A percentile compares a stretch with the other conserved stretches of the same genome.
Evolutionary conservation across 768 basidiomycete genomes (phyloP).

Genomic region (Clitopilus hobsonii): DNA sequence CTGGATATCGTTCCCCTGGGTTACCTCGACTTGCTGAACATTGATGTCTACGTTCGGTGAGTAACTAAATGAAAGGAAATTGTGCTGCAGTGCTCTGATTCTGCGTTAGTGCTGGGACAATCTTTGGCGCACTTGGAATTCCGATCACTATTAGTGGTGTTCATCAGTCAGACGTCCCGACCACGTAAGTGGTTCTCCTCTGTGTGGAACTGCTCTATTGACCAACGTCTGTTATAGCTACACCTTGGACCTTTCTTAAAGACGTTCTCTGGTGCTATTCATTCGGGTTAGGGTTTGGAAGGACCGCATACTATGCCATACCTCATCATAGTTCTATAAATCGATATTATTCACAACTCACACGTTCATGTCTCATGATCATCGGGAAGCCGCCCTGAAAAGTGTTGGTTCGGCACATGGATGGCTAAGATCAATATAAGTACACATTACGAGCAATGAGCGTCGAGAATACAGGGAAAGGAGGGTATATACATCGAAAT

Average conservation of each 20-base stretch:
- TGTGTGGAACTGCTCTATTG: not conserved
- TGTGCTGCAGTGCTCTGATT: not conserved
- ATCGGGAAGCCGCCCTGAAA: too few species aligned
- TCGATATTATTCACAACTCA: too few species aligned
- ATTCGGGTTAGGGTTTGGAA: too few species aligned
- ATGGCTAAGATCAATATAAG: not conserved
- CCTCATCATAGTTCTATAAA: too few species aligned
- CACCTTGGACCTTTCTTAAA: not conserved
- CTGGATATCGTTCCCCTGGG: conserved; percentile 52
- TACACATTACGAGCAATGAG: not conserved
- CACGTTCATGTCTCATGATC: too few species aligned
- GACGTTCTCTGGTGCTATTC: too few species aligned
- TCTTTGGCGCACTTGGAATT: conserved; percentile 27
- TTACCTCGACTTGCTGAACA: conserved; percentile 43
- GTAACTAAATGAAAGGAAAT: not conserved
- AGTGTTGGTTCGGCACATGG: too few species aligned
- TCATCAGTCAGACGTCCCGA: conserved; percentile 28
- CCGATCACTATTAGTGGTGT: conserved; percentile 30
- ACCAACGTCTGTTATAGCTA: not conserved
- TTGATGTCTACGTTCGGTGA: conserved; percentile 34
- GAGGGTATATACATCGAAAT: not conserved
- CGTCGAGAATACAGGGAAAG: not conserved
- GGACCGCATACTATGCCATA: too few species aligned
- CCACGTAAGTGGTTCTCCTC: conserved; percentile 20
- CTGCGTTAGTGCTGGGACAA: conserved; percentile 23